Conservation (phyloP, 2,329 filamentous ascomycete genomes). For the Colletotrichum tabaci region DNA sequence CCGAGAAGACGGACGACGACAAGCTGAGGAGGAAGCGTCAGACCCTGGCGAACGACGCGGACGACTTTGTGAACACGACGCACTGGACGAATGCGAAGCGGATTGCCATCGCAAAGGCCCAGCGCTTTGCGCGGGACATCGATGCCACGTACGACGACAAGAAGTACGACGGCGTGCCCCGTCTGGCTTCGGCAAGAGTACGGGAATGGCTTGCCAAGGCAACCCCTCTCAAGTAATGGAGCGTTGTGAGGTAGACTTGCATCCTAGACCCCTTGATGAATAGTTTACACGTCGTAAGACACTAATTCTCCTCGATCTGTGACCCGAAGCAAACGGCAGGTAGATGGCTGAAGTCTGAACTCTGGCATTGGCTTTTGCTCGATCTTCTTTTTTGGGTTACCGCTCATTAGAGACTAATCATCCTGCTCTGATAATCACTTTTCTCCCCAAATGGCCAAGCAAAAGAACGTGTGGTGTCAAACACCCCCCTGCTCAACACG, state of each 20-base stretch:
- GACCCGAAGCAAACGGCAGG: no score
- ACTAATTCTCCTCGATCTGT: neutral
- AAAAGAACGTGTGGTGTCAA: no score
- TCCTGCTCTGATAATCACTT: no score
- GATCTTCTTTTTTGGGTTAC: no score
- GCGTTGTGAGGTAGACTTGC: neutral
- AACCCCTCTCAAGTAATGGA: neutral
- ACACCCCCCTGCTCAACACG: neutral
- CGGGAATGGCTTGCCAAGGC: conserved; percentile 49
- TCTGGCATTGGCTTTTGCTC: no score
- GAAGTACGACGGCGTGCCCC: conserved; percentile 47
- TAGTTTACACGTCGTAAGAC: no score
- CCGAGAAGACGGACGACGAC: conserved; percentile 47
- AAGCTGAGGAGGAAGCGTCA: conserved; percentile 43
- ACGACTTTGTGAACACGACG: conserved; percentile 43
- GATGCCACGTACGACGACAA: conserved; percentile 48
- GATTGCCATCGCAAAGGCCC: conserved; percentile 45
- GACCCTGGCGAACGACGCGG: conserved; percentile 44
- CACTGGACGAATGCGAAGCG: conserved; percentile 37
- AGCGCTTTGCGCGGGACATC: conserved; percentile 45
- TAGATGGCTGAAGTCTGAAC: no score
- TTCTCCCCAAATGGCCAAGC: no score
- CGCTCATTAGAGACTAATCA: no score
- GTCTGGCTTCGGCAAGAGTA: conserved; percentile 43
- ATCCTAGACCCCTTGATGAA: neutral